Evolutionary conservation across 345 rosid genomes (phyloP), one percentile per base, ranked within the genome.

Genomic region (Jatropha curcas): DNA sequence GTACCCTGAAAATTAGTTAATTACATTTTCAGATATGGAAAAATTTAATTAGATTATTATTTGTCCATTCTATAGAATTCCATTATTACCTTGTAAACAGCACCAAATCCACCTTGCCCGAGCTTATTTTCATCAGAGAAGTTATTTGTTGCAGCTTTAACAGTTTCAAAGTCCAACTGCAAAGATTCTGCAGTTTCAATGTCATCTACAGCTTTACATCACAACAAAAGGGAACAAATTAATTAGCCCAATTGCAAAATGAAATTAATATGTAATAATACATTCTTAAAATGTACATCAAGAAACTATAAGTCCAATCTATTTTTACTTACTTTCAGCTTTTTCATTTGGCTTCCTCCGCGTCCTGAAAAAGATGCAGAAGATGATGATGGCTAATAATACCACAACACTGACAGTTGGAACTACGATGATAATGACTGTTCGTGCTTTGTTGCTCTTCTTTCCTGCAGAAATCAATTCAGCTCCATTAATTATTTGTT

Each of bases 71-170:
- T 60, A 35, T 17, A 30, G 34, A 8, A 5, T 34, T 35, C 2
- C 10, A 16, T 34, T 22, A 1, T 33, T 75, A 86, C 86, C 85
- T 78, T 79, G 70, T 79, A 84, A 55, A 84, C 90, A 24, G 75
- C 59, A 33, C 88, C 90, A 14, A 83, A 87, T 61, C 90, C 90
- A 50, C 90, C 87, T 57, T 77, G 72, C n/a, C 84, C 88, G 51
- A 85, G 77, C 77, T 76, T 65, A 51, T 87, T 85, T 28, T 63
- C 55, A 46, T 70, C 71, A 3, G 83, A 78, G 46, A 83, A 87
- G 34, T 82, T 35, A 46, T 77, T 27, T 31, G 91, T 87, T 7
- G 88, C 84, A 30, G 28, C 33, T 55, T 61, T 77, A 27, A 85
- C 56, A 53, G 79, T 66, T 19, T 19, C 37, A 28, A 85, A 76